Evolutionary conservation across 164 flowering plant genomes (phyloP).

Genomic region (Pachysandra terminalis): DNA sequence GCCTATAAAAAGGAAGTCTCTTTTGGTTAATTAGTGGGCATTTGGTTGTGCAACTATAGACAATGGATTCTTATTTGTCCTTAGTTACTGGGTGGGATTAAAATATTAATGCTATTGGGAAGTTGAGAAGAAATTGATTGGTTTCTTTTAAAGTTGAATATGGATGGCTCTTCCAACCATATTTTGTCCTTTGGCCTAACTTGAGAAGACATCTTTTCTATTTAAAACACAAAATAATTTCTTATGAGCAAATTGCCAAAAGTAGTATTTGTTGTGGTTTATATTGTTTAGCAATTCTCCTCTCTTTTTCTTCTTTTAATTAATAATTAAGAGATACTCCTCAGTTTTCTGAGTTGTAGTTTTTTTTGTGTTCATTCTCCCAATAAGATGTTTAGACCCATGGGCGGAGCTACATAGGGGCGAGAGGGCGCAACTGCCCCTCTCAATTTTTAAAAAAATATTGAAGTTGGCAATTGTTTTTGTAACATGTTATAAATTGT

Average conservation of each 20-base stretch:
- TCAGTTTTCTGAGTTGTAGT: too few relatives aligned
- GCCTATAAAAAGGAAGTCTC: neutral
- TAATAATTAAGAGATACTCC: too few relatives aligned
- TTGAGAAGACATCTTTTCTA: constrained; percentile 2
- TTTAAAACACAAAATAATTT: neutral
- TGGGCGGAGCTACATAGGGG: too few relatives aligned
- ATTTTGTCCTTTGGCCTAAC: constrained; percentile 3
- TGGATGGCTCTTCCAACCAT: constrained; percentile 3
- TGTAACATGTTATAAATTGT: too few relatives aligned
- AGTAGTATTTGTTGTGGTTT: neutral
- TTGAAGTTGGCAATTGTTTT: too few relatives aligned
- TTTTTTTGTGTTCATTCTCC: too few relatives aligned
- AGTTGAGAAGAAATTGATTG: constrained; percentile 2
- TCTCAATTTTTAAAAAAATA: too few relatives aligned
- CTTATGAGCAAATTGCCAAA: neutral
- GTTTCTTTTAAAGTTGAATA: neutral
- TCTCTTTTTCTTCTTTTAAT: neutral
- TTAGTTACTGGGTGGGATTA: neutral
- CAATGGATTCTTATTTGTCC: neutral
- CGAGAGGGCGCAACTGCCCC: too few relatives aligned
- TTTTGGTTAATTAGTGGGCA: neutral
- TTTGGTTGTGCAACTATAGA: neutral
- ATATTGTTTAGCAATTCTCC: too few relatives aligned
- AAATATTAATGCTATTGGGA: constrained; percentile 4
- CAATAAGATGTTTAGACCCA: too few relatives aligned